Percentiles rank a stretch among this genome's conserved stretches.
phyloP scores from a whole-genome alignment of 1,139 yeast species.

The Pichia sp. region DNA sequence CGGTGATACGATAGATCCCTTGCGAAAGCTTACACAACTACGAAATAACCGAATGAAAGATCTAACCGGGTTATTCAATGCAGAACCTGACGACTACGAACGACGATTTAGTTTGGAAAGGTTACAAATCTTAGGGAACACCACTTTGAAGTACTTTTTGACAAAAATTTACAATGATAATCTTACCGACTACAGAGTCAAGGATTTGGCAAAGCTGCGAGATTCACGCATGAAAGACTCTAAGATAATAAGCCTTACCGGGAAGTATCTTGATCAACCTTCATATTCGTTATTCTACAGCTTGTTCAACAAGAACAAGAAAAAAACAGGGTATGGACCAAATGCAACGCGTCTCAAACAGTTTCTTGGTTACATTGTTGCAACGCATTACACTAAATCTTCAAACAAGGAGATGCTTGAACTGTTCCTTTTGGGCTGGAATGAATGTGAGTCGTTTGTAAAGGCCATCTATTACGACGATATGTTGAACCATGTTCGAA shows the following conservation, averaged over 20 bases:
- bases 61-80: not conserved
- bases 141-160: conserved; percentile 4
- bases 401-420: not conserved
- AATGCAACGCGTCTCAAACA: not conserved
- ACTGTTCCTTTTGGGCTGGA: conserved; percentile 5
- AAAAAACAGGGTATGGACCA: not conserved
- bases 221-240: not conserved
- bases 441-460: conserved; percentile 1
- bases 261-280: not conserved
- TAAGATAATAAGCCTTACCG: not conserved
- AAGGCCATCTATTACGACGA: not conserved
- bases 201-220: not conserved
- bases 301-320: not conserved
- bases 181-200: not conserved
- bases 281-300: not conserved
- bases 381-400: not conserved
- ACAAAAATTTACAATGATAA: conserved; percentile 5
- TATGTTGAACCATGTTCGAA: not conserved
- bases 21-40: not conserved
- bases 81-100: not conserved
- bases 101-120: not conserved
- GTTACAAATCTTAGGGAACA: conserved; percentile 1
- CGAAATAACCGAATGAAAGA: not conserved
- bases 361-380: conserved; percentile 4
- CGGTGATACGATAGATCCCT: not conserved